Evolutionary conservation across 345 rosid genomes (phyloP).

Genomic region (Populus pruinosa): DNA sequence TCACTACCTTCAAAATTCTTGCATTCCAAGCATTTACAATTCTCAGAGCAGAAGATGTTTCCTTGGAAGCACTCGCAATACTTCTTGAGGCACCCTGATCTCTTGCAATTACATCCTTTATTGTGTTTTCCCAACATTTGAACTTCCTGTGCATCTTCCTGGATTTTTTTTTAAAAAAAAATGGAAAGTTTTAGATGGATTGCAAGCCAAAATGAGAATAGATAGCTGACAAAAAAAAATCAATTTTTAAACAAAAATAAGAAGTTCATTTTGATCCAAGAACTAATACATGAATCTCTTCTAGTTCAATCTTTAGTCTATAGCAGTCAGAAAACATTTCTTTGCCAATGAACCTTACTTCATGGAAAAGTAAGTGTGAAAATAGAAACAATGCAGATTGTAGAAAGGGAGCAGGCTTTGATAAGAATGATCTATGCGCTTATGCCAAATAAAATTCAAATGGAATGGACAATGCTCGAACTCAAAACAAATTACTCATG

Average conservation of each 20-base stretch:
- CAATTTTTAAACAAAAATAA: neutral
- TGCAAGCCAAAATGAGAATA: neutral
- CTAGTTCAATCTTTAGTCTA: neutral
- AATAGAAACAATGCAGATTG: neutral
- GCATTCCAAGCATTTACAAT: constrained; percentile 79
- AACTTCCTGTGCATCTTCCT: constrained; percentile 51
- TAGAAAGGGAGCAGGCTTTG: neutral
- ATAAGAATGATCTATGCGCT: no score
- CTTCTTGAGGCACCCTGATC: constrained; percentile 86
- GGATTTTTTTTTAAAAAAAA: constrained; percentile 12
- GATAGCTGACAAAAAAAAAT: neutral
- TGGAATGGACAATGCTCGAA: neutral
- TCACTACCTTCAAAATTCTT: constrained; percentile 76
- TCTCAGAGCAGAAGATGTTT: constrained; percentile 74
- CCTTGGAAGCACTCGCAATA: constrained; percentile 95
- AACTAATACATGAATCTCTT: neutral
- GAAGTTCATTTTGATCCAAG: neutral
- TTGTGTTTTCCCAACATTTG: constrained; percentile 64
- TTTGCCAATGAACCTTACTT: neutral
- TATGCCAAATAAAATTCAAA: neutral
- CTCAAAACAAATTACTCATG: neutral
- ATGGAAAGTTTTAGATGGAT: constrained; percentile 3
- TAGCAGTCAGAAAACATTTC: neutral
- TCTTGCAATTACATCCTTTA: constrained; percentile 90
- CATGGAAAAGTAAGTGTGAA: neutral